Percentiles rank a stretch among this genome's conserved stretches.
These are phyloP conservation scores for Saccharomyces pastorianus DNA, from an alignment of 1,139 yeast genomes.

Conservation along the genomic window DNA sequence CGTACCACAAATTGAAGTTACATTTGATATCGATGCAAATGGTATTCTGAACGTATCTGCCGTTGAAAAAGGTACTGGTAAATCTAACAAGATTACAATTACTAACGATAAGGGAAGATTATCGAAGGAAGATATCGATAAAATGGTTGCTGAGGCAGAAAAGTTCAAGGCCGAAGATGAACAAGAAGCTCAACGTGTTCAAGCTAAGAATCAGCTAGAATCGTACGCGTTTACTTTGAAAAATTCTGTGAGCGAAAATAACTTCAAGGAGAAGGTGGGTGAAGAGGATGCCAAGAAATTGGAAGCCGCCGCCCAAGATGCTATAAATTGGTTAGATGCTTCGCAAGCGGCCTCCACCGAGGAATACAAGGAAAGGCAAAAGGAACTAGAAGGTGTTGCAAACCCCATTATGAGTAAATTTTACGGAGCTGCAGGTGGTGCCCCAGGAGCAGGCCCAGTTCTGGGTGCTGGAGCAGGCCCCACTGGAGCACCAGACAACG, in stretches of 20 bases:
- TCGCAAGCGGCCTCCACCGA: conserved; percentile 81
- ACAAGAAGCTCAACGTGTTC: conserved; percentile 67
- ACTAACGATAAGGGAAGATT: conserved; percentile 92
- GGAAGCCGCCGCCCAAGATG: conserved; percentile 75
- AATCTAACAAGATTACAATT: conserved; percentile 67
- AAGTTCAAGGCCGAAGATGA: conserved; percentile 76
- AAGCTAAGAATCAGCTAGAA: conserved; percentile 76
- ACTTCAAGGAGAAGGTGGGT: conserved; percentile 66
- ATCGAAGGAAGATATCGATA: conserved; percentile 85
- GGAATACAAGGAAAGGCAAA: conserved; percentile 62
- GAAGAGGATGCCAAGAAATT: conserved; percentile 83
- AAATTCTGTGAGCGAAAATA: conserved; percentile 57
- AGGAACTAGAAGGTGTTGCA: conserved; percentile 56
- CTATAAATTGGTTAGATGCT: conserved; percentile 80
- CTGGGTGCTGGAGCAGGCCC: conserved; percentile 44
- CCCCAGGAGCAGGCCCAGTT: conserved; percentile 41
- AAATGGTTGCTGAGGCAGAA: conserved; percentile 88
- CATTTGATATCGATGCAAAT: conserved; percentile 91
- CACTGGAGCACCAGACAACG: conserved; percentile 41
- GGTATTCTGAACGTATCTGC: conserved; percentile 95
- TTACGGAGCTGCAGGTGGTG: conserved; percentile 51
- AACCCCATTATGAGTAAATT: conserved; percentile 61
- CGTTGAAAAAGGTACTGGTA: conserved; percentile 88
- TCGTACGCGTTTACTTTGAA: conserved; percentile 76
- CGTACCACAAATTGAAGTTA: conserved; percentile 95